Percentiles rank a stretch among this genome's conserved stretches.
Evolutionary conservation across 352 stramenopile species (phyloP).

Genomic region (Globisporangium recalcitrans): DNA sequence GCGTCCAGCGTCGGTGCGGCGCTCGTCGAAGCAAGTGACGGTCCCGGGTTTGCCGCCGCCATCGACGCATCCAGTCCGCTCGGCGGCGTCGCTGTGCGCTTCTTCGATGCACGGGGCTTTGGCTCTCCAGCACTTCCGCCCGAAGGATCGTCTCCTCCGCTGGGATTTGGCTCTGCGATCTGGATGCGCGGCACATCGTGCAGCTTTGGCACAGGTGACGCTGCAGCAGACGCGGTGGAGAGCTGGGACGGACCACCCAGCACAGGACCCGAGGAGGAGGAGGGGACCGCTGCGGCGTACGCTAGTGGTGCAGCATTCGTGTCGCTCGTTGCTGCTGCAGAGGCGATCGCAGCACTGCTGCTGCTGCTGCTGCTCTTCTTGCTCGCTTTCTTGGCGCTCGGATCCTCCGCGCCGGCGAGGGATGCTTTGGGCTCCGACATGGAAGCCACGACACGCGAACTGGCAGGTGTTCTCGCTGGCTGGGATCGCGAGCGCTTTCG

Average conservation of each 20-base stretch:
- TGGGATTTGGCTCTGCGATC: slow-evolving; percentile 40
- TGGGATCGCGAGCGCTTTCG: no score
- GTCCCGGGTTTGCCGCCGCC: neutral
- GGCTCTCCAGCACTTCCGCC: slow-evolving; percentile 7
- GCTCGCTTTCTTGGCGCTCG: slow-evolving; percentile 23
- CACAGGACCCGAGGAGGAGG: neutral
- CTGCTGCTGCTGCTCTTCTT: slow-evolving; percentile 25
- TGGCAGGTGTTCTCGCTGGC: neutral
- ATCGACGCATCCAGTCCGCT: neutral
- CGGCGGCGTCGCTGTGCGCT: slow-evolving; percentile 26
- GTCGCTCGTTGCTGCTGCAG: neutral
- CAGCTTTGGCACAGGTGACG: slow-evolving; percentile 18
- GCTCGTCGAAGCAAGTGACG: slow-evolving; percentile 5
- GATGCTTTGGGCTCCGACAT: slow-evolving; percentile 39
- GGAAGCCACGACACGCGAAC: no score
- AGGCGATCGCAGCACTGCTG: neutral
- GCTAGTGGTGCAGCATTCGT: slow-evolving; percentile 12
- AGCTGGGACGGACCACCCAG: slow-evolving; percentile 12
- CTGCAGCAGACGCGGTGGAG: slow-evolving; percentile 12
- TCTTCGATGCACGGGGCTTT: slow-evolving; percentile 41
- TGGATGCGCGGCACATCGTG: slow-evolving; percentile 34
- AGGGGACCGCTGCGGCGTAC: neutral
- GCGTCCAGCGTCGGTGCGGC: slow-evolving; percentile 3
- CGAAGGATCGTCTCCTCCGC: neutral
- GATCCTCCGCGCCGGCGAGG: slow-evolving; percentile 6